Evolutionary conservation across 331 rosid genomes (phyloP).

Genomic region (Acacia concinna): DNA sequence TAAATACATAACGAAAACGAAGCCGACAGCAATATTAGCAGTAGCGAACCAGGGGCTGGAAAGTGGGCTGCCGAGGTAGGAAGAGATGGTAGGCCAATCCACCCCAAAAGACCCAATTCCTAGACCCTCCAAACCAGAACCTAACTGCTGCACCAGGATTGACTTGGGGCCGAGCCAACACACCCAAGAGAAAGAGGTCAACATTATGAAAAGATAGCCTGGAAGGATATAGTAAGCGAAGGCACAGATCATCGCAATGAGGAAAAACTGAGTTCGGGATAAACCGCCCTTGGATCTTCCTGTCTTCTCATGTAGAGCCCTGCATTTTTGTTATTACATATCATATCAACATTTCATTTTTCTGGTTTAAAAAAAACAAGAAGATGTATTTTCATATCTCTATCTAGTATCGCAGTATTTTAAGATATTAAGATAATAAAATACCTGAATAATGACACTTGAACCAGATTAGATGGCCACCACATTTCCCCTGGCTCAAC

Average conservation of each 20-base stretch:
- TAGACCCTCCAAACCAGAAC: conserved; percentile 58
- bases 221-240: conserved; percentile 60
- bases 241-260: conserved; percentile 42
- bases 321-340: conserved; percentile 13
- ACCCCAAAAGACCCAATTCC: conserved; percentile 57
- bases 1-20: conserved; percentile 48
- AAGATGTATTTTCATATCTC: too few species aligned
- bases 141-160: conserved; percentile 52
- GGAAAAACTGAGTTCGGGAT: conserved; percentile 50
- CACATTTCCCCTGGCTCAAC: conserved; percentile 73
- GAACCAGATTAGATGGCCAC: conserved; percentile 72
- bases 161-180: conserved; percentile 60
- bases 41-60: conserved; percentile 71
- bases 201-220: conserved; percentile 47
- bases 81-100: conserved; percentile 62
- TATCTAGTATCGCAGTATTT: too few species aligned
- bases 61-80: conserved; percentile 60
- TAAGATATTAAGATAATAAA: too few species aligned
- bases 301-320: conserved; percentile 65
- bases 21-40: conserved; percentile 57
- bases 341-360: too few species aligned
- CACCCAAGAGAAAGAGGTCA: conserved; percentile 58
- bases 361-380: too few species aligned
- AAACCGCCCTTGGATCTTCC: conserved; percentile 44
- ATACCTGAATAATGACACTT: conserved; percentile 62